phyloP scores from a whole-genome alignment of 306 rosid species.

The Pyrus bretschneideri region DNA sequence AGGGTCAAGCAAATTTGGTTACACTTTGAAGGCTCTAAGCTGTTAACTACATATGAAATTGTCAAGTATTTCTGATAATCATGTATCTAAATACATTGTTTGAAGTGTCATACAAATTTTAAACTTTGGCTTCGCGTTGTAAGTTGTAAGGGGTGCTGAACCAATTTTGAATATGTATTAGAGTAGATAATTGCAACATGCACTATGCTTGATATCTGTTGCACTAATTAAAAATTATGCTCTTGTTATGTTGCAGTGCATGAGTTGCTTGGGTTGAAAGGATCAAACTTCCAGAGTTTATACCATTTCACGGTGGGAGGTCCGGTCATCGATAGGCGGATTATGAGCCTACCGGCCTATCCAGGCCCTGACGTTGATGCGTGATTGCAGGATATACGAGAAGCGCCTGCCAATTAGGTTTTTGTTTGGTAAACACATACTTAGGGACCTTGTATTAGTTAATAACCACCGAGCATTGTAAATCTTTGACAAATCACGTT shows the following conservation, averaged over 20 bases:
- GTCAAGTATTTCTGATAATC: background rate
- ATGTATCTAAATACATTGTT: background rate
- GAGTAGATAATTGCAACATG: background rate
- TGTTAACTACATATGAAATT: background rate
- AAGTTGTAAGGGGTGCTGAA: background rate
- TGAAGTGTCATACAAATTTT: too few relatives aligned
- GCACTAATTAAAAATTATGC: background rate
- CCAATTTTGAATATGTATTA: background rate
- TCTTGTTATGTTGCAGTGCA: conserved; percentile 59
- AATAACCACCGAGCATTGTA: background rate
- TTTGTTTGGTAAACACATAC: background rate
- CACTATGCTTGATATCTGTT: background rate
- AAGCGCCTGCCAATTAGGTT: background rate
- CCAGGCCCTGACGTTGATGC: conserved; percentile 72
- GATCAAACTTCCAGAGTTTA: conserved; percentile 72
- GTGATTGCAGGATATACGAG: conserved; percentile 21
- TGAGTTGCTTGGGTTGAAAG: conserved; percentile 69
- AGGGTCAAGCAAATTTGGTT: background rate
- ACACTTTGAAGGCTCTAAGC: background rate
- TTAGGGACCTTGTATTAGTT: background rate
- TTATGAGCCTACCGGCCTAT: conserved; percentile 94
- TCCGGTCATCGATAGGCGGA: conserved; percentile 76
- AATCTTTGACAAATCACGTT: background rate
- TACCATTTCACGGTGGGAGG: conserved; percentile 93
- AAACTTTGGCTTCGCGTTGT: background rate